These are phyloP conservation scores for Arabidopsis suecica DNA, from an alignment of 345 rosid genomes.

Conservation along the genomic window DNA sequence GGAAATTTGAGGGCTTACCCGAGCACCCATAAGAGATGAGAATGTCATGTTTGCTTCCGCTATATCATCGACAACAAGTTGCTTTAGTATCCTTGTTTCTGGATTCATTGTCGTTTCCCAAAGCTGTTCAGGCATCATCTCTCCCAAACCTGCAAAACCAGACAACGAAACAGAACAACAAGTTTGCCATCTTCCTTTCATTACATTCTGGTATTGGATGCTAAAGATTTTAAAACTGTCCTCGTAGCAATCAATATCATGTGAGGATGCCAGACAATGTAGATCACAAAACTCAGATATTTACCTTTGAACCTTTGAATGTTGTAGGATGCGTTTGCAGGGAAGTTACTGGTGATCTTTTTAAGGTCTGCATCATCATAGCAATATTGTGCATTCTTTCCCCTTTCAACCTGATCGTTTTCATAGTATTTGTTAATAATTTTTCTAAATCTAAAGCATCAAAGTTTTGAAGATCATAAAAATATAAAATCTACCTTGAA, in stretches of 20 bases:
- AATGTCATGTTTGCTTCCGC: constrained; percentile 76
- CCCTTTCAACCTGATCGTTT: constrained; percentile 83
- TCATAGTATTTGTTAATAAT: constrained; percentile 18
- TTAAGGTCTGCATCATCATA: constrained; percentile 79
- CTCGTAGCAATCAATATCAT: background rate
- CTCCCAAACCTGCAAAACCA: constrained; percentile 77
- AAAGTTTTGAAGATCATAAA: constrained; percentile 25
- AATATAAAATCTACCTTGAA: constrained; percentile 64
- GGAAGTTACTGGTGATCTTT: constrained; percentile 63
- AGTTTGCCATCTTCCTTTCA: background rate
- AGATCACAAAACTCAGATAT: constrained; percentile 19
- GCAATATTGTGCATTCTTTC: constrained; percentile 78
- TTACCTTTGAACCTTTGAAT: constrained; percentile 98
- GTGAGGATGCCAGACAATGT: background rate
- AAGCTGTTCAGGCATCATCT: constrained; percentile 97
- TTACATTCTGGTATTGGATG: background rate
- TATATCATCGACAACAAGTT: constrained; percentile 77
- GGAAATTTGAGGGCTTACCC: constrained; percentile 52
- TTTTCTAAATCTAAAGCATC: constrained; percentile 26
- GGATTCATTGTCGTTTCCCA: constrained; percentile 99
- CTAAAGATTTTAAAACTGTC: background rate
- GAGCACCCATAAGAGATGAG: constrained; percentile 94
- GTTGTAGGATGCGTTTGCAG: constrained; percentile 82
- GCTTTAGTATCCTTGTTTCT: constrained; percentile 78
- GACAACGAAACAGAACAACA: background rate